Evolutionary conservation across 1,139 yeast genomes (phyloP).

Genomic region (Nakaseomyces bracarensis): DNA sequence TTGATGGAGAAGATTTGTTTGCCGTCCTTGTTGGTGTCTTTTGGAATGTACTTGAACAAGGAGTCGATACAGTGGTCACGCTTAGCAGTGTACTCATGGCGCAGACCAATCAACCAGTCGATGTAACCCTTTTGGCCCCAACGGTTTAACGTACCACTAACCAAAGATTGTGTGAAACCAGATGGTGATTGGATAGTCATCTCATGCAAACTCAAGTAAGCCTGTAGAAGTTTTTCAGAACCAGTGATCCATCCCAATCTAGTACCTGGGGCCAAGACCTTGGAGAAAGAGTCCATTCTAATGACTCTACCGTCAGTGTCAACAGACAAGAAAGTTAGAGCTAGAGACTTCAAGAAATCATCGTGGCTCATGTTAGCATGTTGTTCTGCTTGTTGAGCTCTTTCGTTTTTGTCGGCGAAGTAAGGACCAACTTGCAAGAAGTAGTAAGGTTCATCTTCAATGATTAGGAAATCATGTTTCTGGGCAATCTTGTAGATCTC

Average conservation of each 20-base stretch:
- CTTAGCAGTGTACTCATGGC: constrained; percentile 72
- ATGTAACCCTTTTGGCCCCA: constrained; percentile 74
- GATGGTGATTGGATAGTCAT: constrained; percentile 75
- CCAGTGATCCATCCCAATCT: constrained; percentile 91
- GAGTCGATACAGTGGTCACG: constrained; percentile 59
- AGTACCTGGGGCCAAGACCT: constrained; percentile 86
- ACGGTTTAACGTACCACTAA: constrained; percentile 52
- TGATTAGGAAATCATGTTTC: constrained; percentile 71
- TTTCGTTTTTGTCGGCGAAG: constrained; percentile 32
- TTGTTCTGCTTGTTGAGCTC: constrained; percentile 32
- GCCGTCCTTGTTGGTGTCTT: constrained; percentile 13
- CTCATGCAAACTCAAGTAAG: constrained; percentile 68
- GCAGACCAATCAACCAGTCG: constrained; percentile 82
- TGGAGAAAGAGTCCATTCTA: constrained; percentile 85
- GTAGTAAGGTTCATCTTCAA: constrained; percentile 95
- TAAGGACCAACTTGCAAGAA: constrained; percentile 80
- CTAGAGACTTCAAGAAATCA: constrained; percentile 58
- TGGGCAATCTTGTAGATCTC: constrained; percentile 65
- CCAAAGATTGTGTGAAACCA: constrained; percentile 69
- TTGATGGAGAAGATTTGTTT: constrained; percentile 27
- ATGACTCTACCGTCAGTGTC: constrained; percentile 88
- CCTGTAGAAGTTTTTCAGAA: constrained; percentile 56
- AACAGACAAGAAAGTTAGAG: constrained; percentile 67
- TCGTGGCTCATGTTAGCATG: constrained; percentile 33
- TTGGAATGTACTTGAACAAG: constrained; percentile 41